These are phyloP conservation scores for Fusarium transvaalense DNA, from an alignment of 2,329 filamentous ascomycete genomes.

Conservation along the genomic window DNA sequence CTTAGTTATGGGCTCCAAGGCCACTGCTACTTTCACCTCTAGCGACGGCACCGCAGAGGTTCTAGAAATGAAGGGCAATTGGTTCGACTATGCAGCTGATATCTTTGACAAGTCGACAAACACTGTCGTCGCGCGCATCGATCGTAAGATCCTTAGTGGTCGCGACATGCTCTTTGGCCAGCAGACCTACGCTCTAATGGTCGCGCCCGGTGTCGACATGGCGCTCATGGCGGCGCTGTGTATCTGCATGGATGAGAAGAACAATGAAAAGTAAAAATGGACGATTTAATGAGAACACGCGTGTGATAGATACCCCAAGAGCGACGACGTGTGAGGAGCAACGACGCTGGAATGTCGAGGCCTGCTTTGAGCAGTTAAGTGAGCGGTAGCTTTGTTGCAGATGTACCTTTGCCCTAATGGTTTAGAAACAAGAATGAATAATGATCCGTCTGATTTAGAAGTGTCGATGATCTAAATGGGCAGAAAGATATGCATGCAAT, in stretches of 20 bases:
- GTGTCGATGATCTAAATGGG: no score
- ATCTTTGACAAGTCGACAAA: conserved; percentile 67
- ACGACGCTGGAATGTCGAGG: neutral
- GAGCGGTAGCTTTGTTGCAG: neutral
- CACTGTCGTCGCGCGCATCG: conserved; percentile 68
- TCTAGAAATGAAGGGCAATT: conserved; percentile 72
- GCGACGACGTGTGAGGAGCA: neutral
- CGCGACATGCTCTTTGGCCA: conserved; percentile 70
- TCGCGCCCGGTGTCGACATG: conserved; percentile 75
- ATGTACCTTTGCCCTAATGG: neutral
- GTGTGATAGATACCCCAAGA: conserved; percentile 21
- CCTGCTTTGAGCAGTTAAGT: neutral
- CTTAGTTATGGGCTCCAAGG: conserved; percentile 66
- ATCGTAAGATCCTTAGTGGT: conserved; percentile 68
- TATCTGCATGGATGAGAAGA: conserved; percentile 76
- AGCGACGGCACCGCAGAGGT: conserved; percentile 57
- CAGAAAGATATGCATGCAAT: neutral
- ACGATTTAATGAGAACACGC: neutral
- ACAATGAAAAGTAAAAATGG: conserved; percentile 51
- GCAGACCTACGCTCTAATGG: conserved; percentile 74
- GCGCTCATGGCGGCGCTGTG: conserved; percentile 75
- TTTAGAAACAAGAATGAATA: neutral
- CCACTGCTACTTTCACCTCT: conserved; percentile 69
- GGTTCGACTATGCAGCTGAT: conserved; percentile 67
- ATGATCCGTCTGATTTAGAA: neutral